Evolutionary conservation across 2,329 filamentous ascomycete species (phyloP).

Genomic region (Aspergillus niger): DNA sequence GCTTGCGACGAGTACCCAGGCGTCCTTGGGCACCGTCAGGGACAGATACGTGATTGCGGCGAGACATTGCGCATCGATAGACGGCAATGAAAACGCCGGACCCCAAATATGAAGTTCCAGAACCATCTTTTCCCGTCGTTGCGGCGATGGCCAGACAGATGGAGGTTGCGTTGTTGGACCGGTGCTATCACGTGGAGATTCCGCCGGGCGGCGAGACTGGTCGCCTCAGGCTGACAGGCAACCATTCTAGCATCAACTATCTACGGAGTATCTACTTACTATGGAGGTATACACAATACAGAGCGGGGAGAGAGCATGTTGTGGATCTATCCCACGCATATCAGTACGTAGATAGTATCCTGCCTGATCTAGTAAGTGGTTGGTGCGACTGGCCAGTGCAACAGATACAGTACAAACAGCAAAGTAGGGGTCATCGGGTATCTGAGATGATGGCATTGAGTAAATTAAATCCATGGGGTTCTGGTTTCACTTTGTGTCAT

Average conservation of each 20-base stretch:
- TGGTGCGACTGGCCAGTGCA: conserved; percentile 5
- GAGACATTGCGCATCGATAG: conserved; percentile 87
- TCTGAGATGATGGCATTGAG: background rate
- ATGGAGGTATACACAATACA: too few species aligned
- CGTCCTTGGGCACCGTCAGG: conserved; percentile 57
- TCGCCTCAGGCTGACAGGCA: background rate
- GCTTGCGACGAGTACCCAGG: conserved; percentile 72
- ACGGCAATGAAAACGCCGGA: conserved; percentile 82
- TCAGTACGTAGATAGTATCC: background rate
- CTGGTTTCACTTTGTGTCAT: background rate
- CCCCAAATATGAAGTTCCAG: conserved; percentile 88
- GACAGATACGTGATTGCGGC: conserved; percentile 78
- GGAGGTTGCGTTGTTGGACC: conserved; percentile 2
- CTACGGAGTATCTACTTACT: too few species aligned
- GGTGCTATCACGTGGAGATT: conserved; percentile 1
- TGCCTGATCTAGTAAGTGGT: background rate
- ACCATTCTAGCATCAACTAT: background rate
- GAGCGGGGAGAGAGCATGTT: too few species aligned
- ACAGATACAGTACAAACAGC: background rate
- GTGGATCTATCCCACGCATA: background rate
- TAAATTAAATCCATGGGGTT: background rate
- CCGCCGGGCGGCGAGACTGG: background rate
- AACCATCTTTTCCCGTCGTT: conserved; percentile 46
- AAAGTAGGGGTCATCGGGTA: background rate
- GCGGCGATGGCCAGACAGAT: background rate